Evolutionary conservation across 73 alveolate genomes (phyloP).

Genomic region (Paramecium octaurelia): DNA sequence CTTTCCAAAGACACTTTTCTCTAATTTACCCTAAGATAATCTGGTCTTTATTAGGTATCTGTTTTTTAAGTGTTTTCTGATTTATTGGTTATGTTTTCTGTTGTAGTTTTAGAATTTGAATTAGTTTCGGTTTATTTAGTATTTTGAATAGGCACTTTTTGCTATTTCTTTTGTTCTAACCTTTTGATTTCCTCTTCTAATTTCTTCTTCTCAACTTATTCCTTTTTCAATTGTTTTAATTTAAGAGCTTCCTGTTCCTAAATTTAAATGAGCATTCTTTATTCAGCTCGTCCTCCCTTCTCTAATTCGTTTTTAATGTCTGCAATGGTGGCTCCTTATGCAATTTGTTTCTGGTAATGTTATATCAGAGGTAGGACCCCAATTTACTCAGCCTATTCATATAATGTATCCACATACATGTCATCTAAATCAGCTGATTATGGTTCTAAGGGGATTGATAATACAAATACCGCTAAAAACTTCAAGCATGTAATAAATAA

Average conservation of each 20-base stretch:
- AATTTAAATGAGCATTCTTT: background rate
- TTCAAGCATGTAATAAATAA: conserved; percentile 83
- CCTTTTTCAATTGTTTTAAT: conserved; percentile 48
- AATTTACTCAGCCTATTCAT: conserved; percentile 92
- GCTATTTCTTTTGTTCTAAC: conserved; percentile 52
- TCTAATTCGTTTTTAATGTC: conserved; percentile 15
- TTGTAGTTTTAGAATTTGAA: background rate
- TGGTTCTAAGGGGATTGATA: background rate
- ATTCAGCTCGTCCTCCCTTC: conserved; percentile 60
- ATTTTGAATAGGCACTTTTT: background rate
- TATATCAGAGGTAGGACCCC: conserved; percentile 72
- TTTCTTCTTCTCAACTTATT: conserved; percentile 36
- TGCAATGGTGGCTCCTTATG: conserved; percentile 31
- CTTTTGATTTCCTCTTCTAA: conserved; percentile 62
- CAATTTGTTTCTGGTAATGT: conserved; percentile 44
- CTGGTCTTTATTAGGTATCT: background rate
- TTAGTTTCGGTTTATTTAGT: background rate
- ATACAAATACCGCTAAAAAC: conserved; percentile 71
- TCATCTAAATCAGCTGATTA: conserved; percentile 83
- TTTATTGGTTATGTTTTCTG: background rate
- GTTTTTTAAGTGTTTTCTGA: background rate
- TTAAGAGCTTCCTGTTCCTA: conserved; percentile 36
- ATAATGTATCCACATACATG: conserved; percentile 82
- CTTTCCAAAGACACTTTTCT: conserved; percentile 43
- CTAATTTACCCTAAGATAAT: background rate